A percentile compares a stretch with the other conserved stretches of the same genome.
These are phyloP conservation scores for Colletotrichum tanaceti DNA, from an alignment of 2,329 filamentous ascomycete species.

Conservation along the genomic window DNA sequence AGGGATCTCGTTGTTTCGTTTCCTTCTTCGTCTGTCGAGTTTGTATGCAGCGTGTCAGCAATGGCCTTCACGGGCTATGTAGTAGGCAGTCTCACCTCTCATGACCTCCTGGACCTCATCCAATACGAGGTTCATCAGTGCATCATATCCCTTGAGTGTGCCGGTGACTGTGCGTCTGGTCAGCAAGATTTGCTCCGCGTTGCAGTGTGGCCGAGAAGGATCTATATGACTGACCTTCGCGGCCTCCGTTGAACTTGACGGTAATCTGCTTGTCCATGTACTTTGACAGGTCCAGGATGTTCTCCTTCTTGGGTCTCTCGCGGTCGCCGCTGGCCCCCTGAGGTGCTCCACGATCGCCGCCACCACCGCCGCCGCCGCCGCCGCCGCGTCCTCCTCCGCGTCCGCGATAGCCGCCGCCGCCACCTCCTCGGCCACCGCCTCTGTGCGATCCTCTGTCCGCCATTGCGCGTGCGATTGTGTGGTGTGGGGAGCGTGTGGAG, in stretches of 20 bases:
- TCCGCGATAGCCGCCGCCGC: slow-evolving; percentile 58
- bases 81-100: slow-evolving; percentile 70
- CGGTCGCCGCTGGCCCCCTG: slow-evolving; percentile 51
- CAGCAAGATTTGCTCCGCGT: not conserved
- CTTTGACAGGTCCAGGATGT: slow-evolving; percentile 93
- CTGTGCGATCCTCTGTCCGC: slow-evolving; percentile 63
- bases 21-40: slow-evolving; percentile 82
- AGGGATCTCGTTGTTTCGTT: slow-evolving; percentile 85
- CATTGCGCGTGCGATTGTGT: slow-evolving; percentile 49
- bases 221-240: slow-evolving; percentile 74
- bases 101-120: slow-evolving; percentile 93
- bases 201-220: not conserved
- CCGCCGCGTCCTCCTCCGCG: slow-evolving; percentile 58
- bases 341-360: slow-evolving; percentile 54
- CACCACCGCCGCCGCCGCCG: slow-evolving; percentile 52
- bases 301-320: slow-evolving; percentile 96
- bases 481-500: not conserved
- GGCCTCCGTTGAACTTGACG: slow-evolving; percentile 95
- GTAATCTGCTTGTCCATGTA: slow-evolving; percentile 97
- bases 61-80: not conserved
- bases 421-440: slow-evolving; percentile 57
- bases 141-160: slow-evolving; percentile 93
- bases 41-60: slow-evolving; percentile 1
- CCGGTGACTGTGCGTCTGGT: slow-evolving; percentile 74
- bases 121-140: slow-evolving; percentile 96